phyloP scores from a whole-genome alignment of 1,139 yeast species.

The Petasospora fabianii region DNA sequence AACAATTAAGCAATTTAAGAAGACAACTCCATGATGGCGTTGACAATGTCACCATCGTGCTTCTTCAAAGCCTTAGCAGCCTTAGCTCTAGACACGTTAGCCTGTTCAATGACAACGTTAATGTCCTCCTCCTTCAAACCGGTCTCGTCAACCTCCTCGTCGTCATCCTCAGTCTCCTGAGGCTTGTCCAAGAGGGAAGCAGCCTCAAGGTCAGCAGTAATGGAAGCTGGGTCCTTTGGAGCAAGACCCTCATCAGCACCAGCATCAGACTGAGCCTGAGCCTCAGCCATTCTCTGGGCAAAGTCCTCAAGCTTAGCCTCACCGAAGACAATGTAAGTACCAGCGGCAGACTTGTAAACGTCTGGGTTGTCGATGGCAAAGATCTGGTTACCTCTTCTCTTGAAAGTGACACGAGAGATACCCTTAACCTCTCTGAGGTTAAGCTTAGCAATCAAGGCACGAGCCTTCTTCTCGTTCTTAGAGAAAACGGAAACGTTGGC shows the following conservation, averaged over 20 bases:
- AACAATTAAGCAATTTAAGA: slow-evolving; percentile 1
- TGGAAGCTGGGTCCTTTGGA: slow-evolving; percentile 66
- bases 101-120: slow-evolving; percentile 82
- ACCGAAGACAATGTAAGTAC: slow-evolving; percentile 95
- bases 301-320: slow-evolving; percentile 95
- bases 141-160: slow-evolving; percentile 69
- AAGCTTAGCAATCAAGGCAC: slow-evolving; percentile 84
- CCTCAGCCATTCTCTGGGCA: slow-evolving; percentile 78
- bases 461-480: slow-evolving; percentile 95
- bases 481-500: slow-evolving; percentile 81
- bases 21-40: slow-evolving; percentile 89
- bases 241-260: slow-evolving; percentile 35
- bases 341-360: slow-evolving; percentile 91
- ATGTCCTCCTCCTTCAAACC: slow-evolving; percentile 80
- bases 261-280: slow-evolving; percentile 52
- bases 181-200: slow-evolving; percentile 53
- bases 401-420: slow-evolving; percentile 93
- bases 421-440: slow-evolving; percentile 91
- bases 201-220: slow-evolving; percentile 88
- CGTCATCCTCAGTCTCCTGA: slow-evolving; percentile 51
- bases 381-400: slow-evolving; percentile 89
- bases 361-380: slow-evolving; percentile 94
- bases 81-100: slow-evolving; percentile 81
- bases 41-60: slow-evolving; percentile 92
- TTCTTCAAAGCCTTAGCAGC: slow-evolving; percentile 88